Conservation (phyloP, 176 grass and related monocot species). For the Hyparrhenia diplandra region DNA sequence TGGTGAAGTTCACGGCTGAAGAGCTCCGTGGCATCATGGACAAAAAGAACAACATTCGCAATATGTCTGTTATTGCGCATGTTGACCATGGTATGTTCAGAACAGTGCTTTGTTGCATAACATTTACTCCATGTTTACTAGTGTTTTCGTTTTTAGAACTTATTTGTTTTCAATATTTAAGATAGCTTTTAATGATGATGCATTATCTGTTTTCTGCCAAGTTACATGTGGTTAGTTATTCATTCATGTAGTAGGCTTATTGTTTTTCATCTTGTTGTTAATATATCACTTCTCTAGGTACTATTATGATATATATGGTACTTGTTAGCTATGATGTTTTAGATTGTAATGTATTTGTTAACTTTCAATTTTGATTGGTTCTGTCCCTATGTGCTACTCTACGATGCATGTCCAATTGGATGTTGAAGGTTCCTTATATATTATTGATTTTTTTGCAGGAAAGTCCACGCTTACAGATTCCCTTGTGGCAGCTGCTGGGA, state of each 20-base stretch:
- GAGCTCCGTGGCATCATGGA: background rate
- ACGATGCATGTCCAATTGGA: background rate
- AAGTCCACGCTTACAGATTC: slow-evolving; percentile 88
- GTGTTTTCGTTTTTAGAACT: background rate
- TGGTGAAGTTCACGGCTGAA: background rate
- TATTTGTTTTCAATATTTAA: background rate
- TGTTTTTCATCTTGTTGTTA: background rate
- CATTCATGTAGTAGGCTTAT: background rate
- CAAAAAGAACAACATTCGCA: background rate
- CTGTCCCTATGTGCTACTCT: background rate
- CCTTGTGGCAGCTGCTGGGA: slow-evolving; percentile 76
- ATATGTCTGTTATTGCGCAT: background rate
- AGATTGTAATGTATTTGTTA: background rate
- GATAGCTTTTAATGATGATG: background rate
- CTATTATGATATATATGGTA: background rate
- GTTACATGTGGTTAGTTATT: background rate
- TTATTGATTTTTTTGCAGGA: slow-evolving; percentile 33
- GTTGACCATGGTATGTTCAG: background rate
- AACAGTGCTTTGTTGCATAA: background rate
- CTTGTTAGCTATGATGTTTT: background rate
- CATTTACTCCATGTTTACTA: too few species aligned
- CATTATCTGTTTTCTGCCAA: background rate
- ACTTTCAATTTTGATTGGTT: background rate
- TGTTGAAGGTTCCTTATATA: background rate
- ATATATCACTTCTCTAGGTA: background rate